These are phyloP conservation scores for Phaeodactylum tricornutum DNA, from an alignment of 108 stramenopile genomes.

Conservation along the genomic window DNA sequence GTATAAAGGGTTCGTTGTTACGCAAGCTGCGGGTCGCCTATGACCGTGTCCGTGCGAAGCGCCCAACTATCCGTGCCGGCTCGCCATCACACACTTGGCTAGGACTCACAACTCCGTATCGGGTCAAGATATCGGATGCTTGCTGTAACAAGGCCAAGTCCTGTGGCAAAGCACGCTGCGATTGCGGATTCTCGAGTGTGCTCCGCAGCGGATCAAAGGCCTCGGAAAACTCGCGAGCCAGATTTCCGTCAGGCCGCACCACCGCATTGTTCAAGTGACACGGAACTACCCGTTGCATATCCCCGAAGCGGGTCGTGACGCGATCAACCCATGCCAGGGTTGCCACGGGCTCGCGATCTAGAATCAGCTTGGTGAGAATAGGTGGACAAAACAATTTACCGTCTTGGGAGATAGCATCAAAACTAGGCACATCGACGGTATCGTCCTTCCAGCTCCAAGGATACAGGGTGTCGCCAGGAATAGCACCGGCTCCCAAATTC, in stretches of 20 bases:
- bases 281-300: slow-evolving; percentile 76
- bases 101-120: slow-evolving; percentile 52
- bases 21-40: too few relatives aligned
- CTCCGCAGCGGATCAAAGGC: slow-evolving; percentile 72
- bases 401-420: slow-evolving; percentile 44
- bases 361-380: slow-evolving; percentile 83
- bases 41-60: too few relatives aligned
- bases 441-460: slow-evolving; percentile 77
- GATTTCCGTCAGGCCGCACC: slow-evolving; percentile 13
- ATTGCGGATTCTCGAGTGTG: slow-evolving; percentile 26
- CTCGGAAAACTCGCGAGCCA: slow-evolving; percentile 46
- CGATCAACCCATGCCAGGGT: slow-evolving; percentile 76
- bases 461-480: slow-evolving; percentile 51
- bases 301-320: slow-evolving; percentile 52
- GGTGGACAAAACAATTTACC: slow-evolving; percentile 82
- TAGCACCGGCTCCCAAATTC: slow-evolving; percentile 57
- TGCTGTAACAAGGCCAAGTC: slow-evolving; percentile 73
- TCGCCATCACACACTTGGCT: slow-evolving; percentile 76
- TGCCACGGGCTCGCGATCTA: slow-evolving; percentile 66
- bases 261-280: slow-evolving; percentile 84
- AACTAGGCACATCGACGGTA: slow-evolving; percentile 40
- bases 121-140: slow-evolving; percentile 64
- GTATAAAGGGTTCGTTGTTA: too few relatives aligned
- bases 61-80: slow-evolving; percentile 39
- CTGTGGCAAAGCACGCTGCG: slow-evolving; percentile 60